Percentiles rank a stretch among this genome's conserved stretches.
These are phyloP conservation scores for Sideroxylon spinosum DNA, from an alignment of 179 eudicot species.

Conservation along the genomic window DNA sequence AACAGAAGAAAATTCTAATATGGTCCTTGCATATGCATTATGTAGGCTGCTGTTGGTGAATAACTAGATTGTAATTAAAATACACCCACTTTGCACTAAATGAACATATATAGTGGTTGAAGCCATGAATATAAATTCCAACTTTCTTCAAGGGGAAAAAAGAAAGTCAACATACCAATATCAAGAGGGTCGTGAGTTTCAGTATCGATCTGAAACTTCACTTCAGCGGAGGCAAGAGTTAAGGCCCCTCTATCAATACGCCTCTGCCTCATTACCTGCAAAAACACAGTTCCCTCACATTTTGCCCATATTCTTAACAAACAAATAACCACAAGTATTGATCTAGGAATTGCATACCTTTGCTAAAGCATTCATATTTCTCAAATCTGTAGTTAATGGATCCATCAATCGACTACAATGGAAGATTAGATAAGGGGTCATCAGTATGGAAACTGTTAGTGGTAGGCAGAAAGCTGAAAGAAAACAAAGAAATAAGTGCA, in stretches of 20 bases:
- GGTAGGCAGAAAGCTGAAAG: background rate
- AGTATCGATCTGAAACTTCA: slow-evolving; percentile 92
- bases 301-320: background rate
- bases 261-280: slow-evolving; percentile 84
- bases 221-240: slow-evolving; percentile 99
- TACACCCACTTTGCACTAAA: background rate
- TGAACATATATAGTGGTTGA: background rate
- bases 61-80: background rate
- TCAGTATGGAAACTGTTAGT: slow-evolving; percentile 9
- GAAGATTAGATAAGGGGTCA: slow-evolving; percentile 3
- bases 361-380: slow-evolving; percentile 87
- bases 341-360: slow-evolving; percentile 48
- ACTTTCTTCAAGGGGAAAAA: background rate
- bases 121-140: background rate
- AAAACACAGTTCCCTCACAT: slow-evolving; percentile 10
- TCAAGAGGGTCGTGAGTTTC: slow-evolving; percentile 98
- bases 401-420: slow-evolving; percentile 79
- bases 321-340: background rate
- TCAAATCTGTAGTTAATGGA: slow-evolving; percentile 77
- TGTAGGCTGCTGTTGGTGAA: background rate
- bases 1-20: background rate
- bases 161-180: slow-evolving; percentile 55
- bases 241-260: slow-evolving; percentile 97
- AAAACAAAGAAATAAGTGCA: background rate
- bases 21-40: background rate